phyloP scores from a whole-genome alignment of 2,329 filamentous ascomycete genomes.

The Thelonectria blattea region DNA sequence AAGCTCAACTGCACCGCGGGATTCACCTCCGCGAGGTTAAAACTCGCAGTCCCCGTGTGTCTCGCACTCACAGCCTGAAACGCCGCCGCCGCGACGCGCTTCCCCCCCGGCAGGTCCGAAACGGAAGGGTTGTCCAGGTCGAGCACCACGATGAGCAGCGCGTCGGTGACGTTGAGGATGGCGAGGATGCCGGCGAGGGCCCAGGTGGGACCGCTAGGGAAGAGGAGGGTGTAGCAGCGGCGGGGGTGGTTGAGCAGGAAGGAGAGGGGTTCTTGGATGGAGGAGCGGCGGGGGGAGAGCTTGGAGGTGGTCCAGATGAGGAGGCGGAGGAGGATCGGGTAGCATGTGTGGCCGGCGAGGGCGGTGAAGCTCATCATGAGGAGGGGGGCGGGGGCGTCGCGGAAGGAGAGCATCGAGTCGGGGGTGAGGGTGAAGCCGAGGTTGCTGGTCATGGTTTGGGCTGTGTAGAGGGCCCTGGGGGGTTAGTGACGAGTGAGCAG shows the following conservation, averaged over 20 bases:
- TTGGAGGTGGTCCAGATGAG: slow-evolving; percentile 63
- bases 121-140: slow-evolving; percentile 60
- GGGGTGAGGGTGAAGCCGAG: slow-evolving; percentile 61
- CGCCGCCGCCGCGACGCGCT: slow-evolving; percentile 60
- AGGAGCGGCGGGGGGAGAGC: slow-evolving; percentile 46
- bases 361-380: slow-evolving; percentile 56
- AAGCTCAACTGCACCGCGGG: slow-evolving; percentile 64
- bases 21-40: slow-evolving; percentile 55
- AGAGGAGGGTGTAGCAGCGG: slow-evolving; percentile 67
- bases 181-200: slow-evolving; percentile 58
- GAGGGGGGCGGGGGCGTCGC: slow-evolving; percentile 50
- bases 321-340: slow-evolving; percentile 63
- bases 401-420: slow-evolving; percentile 59
- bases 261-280: slow-evolving; percentile 52
- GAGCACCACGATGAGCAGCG: slow-evolving; percentile 58
- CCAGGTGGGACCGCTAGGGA: slow-evolving; percentile 66
- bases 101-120: slow-evolving; percentile 49
- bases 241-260: slow-evolving; percentile 69
- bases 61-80: slow-evolving; percentile 62
- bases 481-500: slow-evolving; percentile 8
- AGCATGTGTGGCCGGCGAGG: slow-evolving; percentile 61
- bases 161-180: slow-evolving; percentile 59
- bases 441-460: slow-evolving; percentile 59
- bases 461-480: slow-evolving; percentile 54
- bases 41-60: slow-evolving; percentile 57